Evolutionary conservation across 2,329 filamentous ascomycete species (phyloP), one percentile per base, ranked within the genome.

Genomic region (Phyllosticta ampelicida): DNA sequence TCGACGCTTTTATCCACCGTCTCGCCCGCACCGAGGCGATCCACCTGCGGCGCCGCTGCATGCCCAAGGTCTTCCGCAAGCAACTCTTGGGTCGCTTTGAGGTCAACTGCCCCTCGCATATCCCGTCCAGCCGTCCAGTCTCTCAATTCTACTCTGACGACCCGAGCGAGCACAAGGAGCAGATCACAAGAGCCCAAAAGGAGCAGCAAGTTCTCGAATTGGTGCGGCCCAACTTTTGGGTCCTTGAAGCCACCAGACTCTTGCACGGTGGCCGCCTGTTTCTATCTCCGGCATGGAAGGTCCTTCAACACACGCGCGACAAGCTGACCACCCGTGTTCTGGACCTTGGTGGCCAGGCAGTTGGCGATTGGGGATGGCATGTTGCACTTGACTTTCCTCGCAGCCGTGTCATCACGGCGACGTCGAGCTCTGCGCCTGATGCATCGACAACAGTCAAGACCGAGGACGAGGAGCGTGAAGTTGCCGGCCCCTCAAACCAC

Each of bases 311-410:
- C 55, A 82, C 87, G 63, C 79, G 80, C 21, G 80, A 82, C 4
- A 84, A 85, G 16, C 78, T 86, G 50, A 79, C 82, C 57, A 85
- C 85, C 71, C 79, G 80, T 19, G 86, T 96, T 59, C 81, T 97
- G 23, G 92, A 97, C 68, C 84, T 96, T 30, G 90, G 89, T 53
- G 91, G 91, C 51, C 86, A 92, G 68, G 80, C 86, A 0, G 84
- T 87, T 13, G 92, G 90, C 68, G 90, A 95, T 72, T 99, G 94
- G 94, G 92, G 89, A 20, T 99, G 94, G 94, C 86, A 94, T 68
- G 87, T 90, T 60, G 90, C 94, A 0, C 79, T 88, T 53, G 86
- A 92, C 70, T 94, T 91, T 71, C 89, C 89, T 18, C 86, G 89
- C 69, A 82, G 88, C 59, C 90, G 89, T 70, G 83, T 96, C 56